Conservation (phyloP, 2,329 filamentous ascomycete genomes). For the Harringtonia aguacate region DNA sequence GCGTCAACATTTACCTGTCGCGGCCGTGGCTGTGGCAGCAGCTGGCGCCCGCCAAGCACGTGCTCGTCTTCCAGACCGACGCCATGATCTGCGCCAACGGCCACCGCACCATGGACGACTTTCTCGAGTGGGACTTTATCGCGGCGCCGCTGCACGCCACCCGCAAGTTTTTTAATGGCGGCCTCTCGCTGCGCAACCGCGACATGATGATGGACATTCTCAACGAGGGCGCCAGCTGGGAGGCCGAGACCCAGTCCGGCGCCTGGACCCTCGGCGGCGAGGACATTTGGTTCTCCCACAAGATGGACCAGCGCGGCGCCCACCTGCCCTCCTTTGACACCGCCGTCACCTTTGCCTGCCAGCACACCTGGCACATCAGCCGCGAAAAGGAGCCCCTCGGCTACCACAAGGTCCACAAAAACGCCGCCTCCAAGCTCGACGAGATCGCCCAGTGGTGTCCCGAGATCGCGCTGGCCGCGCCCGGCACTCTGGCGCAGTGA, state of each 20-base stretch:
- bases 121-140: constrained; percentile 24
- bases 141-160: constrained; percentile 19
- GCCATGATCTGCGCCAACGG: constrained; percentile 24
- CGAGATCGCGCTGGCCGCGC: constrained; percentile 13
- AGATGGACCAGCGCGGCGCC: constrained; percentile 12
- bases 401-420: constrained; percentile 16
- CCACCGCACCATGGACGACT: constrained; percentile 21
- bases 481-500: constrained; percentile 9
- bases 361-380: constrained; percentile 14
- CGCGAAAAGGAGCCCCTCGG: constrained; percentile 13
- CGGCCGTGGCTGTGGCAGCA: constrained; percentile 26
- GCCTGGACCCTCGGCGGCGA: constrained; percentile 13
- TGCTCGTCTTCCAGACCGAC: constrained; percentile 28
- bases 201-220: constrained; percentile 29
- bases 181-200: constrained; percentile 24
- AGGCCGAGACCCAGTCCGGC: constrained; percentile 23
- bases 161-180: constrained; percentile 22
- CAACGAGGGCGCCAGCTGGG: constrained; percentile 22
- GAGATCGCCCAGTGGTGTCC: constrained; percentile 15
- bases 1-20: constrained; percentile 25
- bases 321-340: constrained; percentile 10
- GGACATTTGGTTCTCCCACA: constrained; percentile 16
- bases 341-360: constrained; percentile 13
- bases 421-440: constrained; percentile 4
- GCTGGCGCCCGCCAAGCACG: constrained; percentile 20